Conservation (phyloP, 2,329 filamentous ascomycete species). For the Penicillium sp. region DNA sequence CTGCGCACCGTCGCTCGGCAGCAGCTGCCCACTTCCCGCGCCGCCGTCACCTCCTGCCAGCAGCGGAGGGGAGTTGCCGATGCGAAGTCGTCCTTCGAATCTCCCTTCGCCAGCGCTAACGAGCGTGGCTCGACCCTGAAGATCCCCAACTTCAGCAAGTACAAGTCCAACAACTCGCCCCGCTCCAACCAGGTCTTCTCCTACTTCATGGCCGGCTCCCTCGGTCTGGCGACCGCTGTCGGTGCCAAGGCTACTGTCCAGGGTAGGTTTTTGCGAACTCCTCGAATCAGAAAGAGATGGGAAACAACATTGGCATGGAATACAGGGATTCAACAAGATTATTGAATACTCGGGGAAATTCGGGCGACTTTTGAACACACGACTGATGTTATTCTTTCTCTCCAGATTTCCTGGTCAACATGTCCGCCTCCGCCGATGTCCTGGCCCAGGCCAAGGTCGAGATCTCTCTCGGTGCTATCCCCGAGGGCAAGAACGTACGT, state of each 20-base stretch:
- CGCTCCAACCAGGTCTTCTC: constrained; percentile 81
- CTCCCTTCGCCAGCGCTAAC: constrained; percentile 55
- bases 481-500: constrained; percentile 98
- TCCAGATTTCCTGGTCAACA: constrained; percentile 98
- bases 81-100: constrained; percentile 47
- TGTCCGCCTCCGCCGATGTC: constrained; percentile 98
- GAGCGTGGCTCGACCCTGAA: constrained; percentile 57
- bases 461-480: constrained; percentile 86
- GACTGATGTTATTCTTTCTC: constrained; percentile 28
- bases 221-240: constrained; percentile 87
- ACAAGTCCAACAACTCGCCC: constrained; percentile 68
- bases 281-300: constrained; percentile 6
- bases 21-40: constrained; percentile 44
- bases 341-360: constrained; percentile 1
- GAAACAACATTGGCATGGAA: not conserved
- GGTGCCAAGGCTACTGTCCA: constrained; percentile 97
- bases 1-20: constrained; percentile 58
- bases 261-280: constrained; percentile 61
- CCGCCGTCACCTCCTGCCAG: constrained; percentile 43
- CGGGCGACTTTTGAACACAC: constrained; percentile 3
- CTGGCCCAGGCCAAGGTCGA: constrained; percentile 99
- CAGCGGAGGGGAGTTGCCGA: constrained; percentile 41
- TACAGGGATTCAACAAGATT: not conserved
- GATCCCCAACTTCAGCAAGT: constrained; percentile 87
- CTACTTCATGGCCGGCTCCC: constrained; percentile 97